Evolutionary conservation across 306 rosid genomes (phyloP).

Genomic region (Bauhinia variegata): DNA sequence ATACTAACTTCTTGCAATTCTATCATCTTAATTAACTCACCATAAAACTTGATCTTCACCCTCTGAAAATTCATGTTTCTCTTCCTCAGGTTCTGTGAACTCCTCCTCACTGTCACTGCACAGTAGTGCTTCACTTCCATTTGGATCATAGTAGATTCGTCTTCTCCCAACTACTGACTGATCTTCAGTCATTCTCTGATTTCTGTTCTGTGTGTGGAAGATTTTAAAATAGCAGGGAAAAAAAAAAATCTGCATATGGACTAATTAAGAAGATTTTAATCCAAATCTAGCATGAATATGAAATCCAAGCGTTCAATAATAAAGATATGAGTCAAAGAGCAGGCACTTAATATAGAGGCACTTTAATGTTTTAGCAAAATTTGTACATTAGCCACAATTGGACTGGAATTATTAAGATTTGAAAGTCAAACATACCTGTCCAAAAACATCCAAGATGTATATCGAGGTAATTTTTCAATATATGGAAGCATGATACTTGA

Average conservation of each 20-base stretch:
- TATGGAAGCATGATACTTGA: slow-evolving; percentile 66
- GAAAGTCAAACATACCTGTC: slow-evolving; percentile 62
- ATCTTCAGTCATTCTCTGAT: slow-evolving; percentile 98
- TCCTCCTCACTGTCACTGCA: slow-evolving; percentile 98
- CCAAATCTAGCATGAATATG: no score
- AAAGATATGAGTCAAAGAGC: slow-evolving; percentile 17
- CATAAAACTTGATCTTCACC: slow-evolving; percentile 76
- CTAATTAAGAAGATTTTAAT: slow-evolving; percentile 15
- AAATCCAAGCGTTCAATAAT: slow-evolving; percentile 15
- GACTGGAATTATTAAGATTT: slow-evolving; percentile 17
- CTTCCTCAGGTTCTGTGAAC: slow-evolving; percentile 75
- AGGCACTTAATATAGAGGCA: slow-evolving; percentile 9
- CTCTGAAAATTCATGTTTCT: slow-evolving; percentile 75
- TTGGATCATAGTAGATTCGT: slow-evolving; percentile 86
- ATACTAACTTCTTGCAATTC: slow-evolving; percentile 16
- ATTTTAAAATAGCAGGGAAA: slow-evolving; percentile 56
- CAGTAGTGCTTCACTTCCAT: slow-evolving; percentile 87
- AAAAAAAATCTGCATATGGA: slow-evolving; percentile 30
- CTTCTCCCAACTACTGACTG: slow-evolving; percentile 97
- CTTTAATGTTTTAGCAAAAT: slow-evolving; percentile 17
- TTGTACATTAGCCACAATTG: slow-evolving; percentile 5
- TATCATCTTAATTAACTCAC: slow-evolving; percentile 54
- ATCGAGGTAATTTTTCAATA: slow-evolving; percentile 72
- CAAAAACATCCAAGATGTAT: slow-evolving; percentile 93
- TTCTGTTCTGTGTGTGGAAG: slow-evolving; percentile 69